Percentiles rank a stretch among this genome's conserved stretches.
Conservation (phyloP, 805 yeast genomes). For the Myxozyma kluyveri region DNA sequence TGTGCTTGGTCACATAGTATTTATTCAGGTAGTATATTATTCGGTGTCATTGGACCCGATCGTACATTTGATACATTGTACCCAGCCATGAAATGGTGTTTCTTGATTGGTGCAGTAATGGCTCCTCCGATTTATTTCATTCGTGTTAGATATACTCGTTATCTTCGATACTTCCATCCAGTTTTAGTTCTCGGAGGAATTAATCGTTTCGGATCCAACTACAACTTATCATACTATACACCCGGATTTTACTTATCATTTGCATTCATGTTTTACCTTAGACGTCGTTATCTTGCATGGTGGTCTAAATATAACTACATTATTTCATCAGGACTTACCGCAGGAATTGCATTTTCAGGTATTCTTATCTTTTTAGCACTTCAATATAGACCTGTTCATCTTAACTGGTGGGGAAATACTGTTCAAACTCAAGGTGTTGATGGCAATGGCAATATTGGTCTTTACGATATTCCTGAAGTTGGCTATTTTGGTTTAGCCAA, state of each 20-base stretch:
- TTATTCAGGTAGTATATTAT: constrained; percentile 55
- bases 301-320: constrained; percentile 74
- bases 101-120: constrained; percentile 54
- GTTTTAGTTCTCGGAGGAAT: constrained; percentile 55
- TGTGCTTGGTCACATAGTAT: constrained; percentile 50
- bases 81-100: constrained; percentile 56
- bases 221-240: constrained; percentile 71
- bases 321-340: constrained; percentile 60
- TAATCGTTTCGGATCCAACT: constrained; percentile 36
- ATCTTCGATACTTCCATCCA: constrained; percentile 54
- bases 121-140: constrained; percentile 44
- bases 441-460: neutral
- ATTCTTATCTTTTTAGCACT: constrained; percentile 55
- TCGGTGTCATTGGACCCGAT: constrained; percentile 66
- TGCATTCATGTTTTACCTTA: constrained; percentile 55
- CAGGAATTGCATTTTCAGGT: constrained; percentile 64
- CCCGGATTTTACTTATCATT: constrained; percentile 65
- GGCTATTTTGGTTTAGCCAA: constrained; percentile 14
- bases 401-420: constrained; percentile 67
- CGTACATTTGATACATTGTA: constrained; percentile 56
- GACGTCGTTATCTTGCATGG: constrained; percentile 58
- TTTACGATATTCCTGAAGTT: constrained; percentile 7
- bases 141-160: constrained; percentile 6
- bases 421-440: constrained; percentile 17
- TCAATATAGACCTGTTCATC: constrained; percentile 41